These are phyloP conservation scores for Aspergillus novoparasiticus DNA, from an alignment of 2,329 filamentous ascomycete species.

Conservation along the genomic window DNA sequence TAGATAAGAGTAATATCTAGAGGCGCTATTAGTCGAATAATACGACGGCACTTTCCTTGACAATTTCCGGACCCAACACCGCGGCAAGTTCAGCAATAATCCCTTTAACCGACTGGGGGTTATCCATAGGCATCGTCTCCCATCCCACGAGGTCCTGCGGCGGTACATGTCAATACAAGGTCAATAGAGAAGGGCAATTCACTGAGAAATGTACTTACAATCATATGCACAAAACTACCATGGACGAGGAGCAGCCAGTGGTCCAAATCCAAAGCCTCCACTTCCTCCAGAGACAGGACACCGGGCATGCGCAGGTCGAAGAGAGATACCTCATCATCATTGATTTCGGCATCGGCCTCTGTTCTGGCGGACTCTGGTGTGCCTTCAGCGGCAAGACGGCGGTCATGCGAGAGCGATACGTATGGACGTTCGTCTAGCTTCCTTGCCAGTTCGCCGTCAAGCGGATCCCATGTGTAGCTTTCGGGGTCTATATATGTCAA, in stretches of 20 bases:
- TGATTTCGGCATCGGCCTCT: slow-evolving; percentile 25
- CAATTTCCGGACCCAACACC: slow-evolving; percentile 46
- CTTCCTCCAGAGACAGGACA: slow-evolving; percentile 45
- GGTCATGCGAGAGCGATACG: slow-evolving; percentile 48
- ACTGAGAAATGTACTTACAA: slow-evolving; percentile 31
- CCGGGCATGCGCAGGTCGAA: slow-evolving; percentile 52
- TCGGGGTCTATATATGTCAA: slow-evolving; percentile 45
- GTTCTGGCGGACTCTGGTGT: background rate
- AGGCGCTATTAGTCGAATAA: slow-evolving; percentile 34
- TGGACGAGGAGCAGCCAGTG: slow-evolving; percentile 48
- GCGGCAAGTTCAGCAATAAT: slow-evolving; percentile 52
- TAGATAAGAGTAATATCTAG: background rate
- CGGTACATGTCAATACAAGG: background rate
- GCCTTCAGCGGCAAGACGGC: slow-evolving; percentile 18
- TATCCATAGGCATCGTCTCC: slow-evolving; percentile 45
- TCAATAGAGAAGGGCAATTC: background rate
- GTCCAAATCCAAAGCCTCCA: slow-evolving; percentile 46
- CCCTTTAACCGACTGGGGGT: slow-evolving; percentile 49
- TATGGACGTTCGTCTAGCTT: slow-evolving; percentile 48
- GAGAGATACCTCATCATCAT: slow-evolving; percentile 47
- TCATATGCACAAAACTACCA: slow-evolving; percentile 46
- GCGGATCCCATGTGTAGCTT: slow-evolving; percentile 46
- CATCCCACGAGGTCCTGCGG: slow-evolving; percentile 49
- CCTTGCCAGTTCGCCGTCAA: slow-evolving; percentile 44
- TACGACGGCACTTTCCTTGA: slow-evolving; percentile 44